Evolutionary conservation across 768 basidiomycete genomes (phyloP).

Genomic region (Omphalotus guepiniiformis): DNA sequence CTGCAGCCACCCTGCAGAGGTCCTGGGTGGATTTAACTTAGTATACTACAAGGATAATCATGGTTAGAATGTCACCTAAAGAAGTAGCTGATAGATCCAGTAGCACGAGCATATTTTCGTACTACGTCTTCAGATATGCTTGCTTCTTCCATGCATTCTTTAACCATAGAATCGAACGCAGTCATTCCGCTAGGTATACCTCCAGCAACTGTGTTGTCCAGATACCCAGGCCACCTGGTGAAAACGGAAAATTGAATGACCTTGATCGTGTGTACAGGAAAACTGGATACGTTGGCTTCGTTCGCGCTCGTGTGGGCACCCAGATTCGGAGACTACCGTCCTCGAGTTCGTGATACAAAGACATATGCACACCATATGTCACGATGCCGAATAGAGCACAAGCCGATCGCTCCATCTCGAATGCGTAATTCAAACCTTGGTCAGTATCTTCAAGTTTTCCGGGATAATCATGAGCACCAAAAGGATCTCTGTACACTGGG

Average conservation of each 20-base stretch:
- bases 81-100: slow-evolving; percentile 81
- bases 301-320: slow-evolving; percentile 81
- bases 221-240: slow-evolving; percentile 71
- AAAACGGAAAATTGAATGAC: not conserved
- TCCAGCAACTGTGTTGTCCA: slow-evolving; percentile 88
- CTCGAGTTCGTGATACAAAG: slow-evolving; percentile 50
- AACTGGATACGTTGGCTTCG: slow-evolving; percentile 86
- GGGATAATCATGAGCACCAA: slow-evolving; percentile 52
- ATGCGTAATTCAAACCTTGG: slow-evolving; percentile 63
- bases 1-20: slow-evolving; percentile 72
- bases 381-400: slow-evolving; percentile 86
- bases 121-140: slow-evolving; percentile 69
- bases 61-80: slow-evolving; percentile 55
- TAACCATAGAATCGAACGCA: slow-evolving; percentile 71
- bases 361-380: slow-evolving; percentile 93
- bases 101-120: slow-evolving; percentile 49
- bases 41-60: not conserved
- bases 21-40: slow-evolving; percentile 30
- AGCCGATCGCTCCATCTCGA: slow-evolving; percentile 87
- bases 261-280: not conserved
- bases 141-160: slow-evolving; percentile 94
- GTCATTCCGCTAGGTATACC: slow-evolving; percentile 82
- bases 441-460: slow-evolving; percentile 26
- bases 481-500: slow-evolving; percentile 67
- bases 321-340: slow-evolving; percentile 55